These are phyloP conservation scores for Mortierella alpina DNA, from an alignment of 192 early-diverging fungal species.

Conservation along the genomic window DNA sequence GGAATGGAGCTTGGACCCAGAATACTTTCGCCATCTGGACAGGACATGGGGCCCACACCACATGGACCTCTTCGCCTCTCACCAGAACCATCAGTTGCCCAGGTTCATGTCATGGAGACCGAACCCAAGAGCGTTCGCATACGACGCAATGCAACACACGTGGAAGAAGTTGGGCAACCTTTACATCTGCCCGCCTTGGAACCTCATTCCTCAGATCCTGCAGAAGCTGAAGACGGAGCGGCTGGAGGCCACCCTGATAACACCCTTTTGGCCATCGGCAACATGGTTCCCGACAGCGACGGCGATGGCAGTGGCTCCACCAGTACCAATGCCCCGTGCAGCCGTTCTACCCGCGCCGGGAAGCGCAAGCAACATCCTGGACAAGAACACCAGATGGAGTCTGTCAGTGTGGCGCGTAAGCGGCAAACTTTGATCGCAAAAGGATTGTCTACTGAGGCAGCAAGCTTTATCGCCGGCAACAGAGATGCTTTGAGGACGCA, in stretches of 20 bases:
- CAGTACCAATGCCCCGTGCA: conserved; percentile 6
- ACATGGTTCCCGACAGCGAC: conserved; percentile 28
- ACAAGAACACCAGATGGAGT: conserved; percentile 7
- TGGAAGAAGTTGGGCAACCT: too few species aligned
- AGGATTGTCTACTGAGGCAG: conserved; percentile 2
- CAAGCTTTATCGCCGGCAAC: conserved; percentile 10
- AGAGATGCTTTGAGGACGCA: background rate
- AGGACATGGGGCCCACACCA: conserved; percentile 15
- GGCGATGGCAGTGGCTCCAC: conserved; percentile 8
- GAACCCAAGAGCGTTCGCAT: too few species aligned
- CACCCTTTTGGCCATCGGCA: too few species aligned
- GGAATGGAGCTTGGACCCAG: conserved; percentile 16
- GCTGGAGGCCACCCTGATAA: too few species aligned
- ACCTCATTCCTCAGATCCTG: too few species aligned
- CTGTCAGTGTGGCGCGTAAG: conserved; percentile 7
- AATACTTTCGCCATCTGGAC: conserved; percentile 13
- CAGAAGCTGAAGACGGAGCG: too few species aligned
- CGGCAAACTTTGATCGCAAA: background rate
- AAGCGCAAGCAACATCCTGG: conserved; percentile 3
- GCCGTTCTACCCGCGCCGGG: conserved; percentile 4
- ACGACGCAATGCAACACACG: too few species aligned
- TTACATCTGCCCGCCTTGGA: too few species aligned
- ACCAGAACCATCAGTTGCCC: conserved; percentile 6
- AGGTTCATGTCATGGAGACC: conserved; percentile 50
- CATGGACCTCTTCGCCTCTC: conserved; percentile 48